Evolutionary conservation across 164 flowering plant species (phyloP).

Genomic region (Piper betle): DNA sequence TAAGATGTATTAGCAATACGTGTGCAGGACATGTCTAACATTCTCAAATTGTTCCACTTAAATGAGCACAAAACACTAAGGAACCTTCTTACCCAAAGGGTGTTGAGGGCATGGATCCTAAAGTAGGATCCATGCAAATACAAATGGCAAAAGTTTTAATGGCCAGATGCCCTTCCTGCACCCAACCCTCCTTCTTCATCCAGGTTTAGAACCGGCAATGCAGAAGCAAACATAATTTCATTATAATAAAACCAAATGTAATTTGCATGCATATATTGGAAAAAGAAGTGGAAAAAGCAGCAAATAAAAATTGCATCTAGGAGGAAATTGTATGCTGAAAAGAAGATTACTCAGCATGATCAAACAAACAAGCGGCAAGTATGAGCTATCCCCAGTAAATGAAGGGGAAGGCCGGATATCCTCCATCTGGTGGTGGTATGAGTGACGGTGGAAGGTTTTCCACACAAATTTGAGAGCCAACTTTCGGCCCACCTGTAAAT

Average conservation of each 20-base stretch:
- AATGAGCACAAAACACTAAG: too few species aligned
- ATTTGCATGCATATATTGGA: too few species aligned
- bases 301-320: neutral
- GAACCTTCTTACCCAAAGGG: too few species aligned
- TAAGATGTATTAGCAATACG: too few species aligned
- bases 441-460: constrained; percentile 84
- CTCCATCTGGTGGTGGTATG: constrained; percentile 83
- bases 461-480: constrained; percentile 35
- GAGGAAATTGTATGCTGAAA: neutral
- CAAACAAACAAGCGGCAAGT: neutral
- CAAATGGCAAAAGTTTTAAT: too few species aligned
- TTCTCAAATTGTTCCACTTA: too few species aligned
- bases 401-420: constrained; percentile 67
- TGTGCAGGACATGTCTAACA: too few species aligned
- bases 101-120: too few species aligned
- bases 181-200: too few species aligned
- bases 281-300: neutral
- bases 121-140: too few species aligned
- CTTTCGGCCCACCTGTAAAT: constrained; percentile 32
- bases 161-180: too few species aligned
- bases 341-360: neutral
- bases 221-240: neutral
- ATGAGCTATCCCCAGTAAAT: constrained; percentile 68
- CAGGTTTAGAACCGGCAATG: neutral
- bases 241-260: too few species aligned